Evolutionary conservation across 2,329 filamentous ascomycete species (phyloP), one percentile per base, ranked within the genome.

Genomic region (Xylariaceae sp.): DNA sequence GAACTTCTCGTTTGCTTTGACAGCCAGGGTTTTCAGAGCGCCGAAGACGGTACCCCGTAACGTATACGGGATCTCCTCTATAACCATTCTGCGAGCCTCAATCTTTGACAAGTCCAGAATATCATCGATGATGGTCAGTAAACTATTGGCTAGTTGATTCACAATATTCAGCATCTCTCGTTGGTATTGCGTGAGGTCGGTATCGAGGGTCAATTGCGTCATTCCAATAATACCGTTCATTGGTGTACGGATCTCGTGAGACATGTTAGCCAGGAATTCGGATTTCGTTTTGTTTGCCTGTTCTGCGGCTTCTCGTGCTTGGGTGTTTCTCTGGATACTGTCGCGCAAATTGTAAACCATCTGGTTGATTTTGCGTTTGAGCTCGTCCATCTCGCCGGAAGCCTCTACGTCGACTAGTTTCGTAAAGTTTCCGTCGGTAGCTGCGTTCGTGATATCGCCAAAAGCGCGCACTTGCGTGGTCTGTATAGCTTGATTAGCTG

Each of bases 101-200:
- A 99, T 89, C 81, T 90, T 90, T 61, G 87, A 89, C 67, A 89
- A 75, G 79, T 90, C 87, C 64, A 90, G 73, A 69, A 90, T 90
- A 69, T 90, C 87, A 73, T 99, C 94, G 70, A 99, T 98, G 67
- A 99, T 98, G 46, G 94, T 98, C 69, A 99, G 79, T 67, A 99
- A 79, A 76, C 94, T 96, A 78, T 97, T 97, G 65, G 94, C 95
- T 65, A 98, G 81, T 70, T 96, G 96, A 76, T 97, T 94, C 67
- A 99, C 94, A 69, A 97, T 96, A 67, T 97, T 98, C 74, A 98
- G 79, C 94, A 98, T 98, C 77, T 99, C 95, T 66, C 95, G 88
- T 70, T 97, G 95, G 69, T 96, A 96, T 70, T 93, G 91, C 41
- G 93, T 96, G 56, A 99, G 81, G 72, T 98, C 89, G 34, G 94